Conservation (phyloP, 768 basidiomycete genomes). For the Suillus americanus region DNA sequence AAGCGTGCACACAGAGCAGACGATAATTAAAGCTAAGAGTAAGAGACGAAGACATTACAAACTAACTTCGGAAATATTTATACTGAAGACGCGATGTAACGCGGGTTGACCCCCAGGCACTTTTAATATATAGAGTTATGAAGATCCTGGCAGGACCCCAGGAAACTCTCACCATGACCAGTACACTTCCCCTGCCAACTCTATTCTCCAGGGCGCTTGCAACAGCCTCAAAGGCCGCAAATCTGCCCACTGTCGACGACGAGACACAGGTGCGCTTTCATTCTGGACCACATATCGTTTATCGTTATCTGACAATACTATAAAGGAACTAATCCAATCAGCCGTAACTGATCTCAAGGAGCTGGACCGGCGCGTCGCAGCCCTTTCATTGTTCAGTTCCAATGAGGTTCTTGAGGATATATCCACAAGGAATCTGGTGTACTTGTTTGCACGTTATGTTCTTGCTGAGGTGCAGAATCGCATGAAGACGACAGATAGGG, state of each 20-base stretch:
- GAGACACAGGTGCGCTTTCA: slow-evolving; percentile 41
- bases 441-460: slow-evolving; percentile 71
- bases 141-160: slow-evolving; percentile 3
- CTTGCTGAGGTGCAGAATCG: slow-evolving; percentile 65
- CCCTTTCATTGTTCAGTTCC: slow-evolving; percentile 74
- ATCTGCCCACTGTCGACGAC: slow-evolving; percentile 41
- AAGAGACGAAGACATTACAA: background rate
- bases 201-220: slow-evolving; percentile 42
- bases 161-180: slow-evolving; percentile 10
- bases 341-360: slow-evolving; percentile 55
- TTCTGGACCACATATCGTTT: background rate
- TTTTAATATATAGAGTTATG: background rate
- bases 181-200: slow-evolving; percentile 33
- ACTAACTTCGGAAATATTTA: background rate
- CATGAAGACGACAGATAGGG: slow-evolving; percentile 51
- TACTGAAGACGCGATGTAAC: slow-evolving; percentile 3
- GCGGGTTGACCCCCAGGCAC: slow-evolving; percentile 14
- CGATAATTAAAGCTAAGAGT: no score
- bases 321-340: slow-evolving; percentile 58
- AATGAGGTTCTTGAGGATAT: slow-evolving; percentile 87
- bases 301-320: slow-evolving; percentile 11
- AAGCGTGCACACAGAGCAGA: no score
- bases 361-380: slow-evolving; percentile 52
- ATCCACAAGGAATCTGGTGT: slow-evolving; percentile 71
- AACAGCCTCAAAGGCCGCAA: slow-evolving; percentile 37